Conservation (phyloP, 495 filamentous ascomycete species). For the Penicillium samsonianum region DNA sequence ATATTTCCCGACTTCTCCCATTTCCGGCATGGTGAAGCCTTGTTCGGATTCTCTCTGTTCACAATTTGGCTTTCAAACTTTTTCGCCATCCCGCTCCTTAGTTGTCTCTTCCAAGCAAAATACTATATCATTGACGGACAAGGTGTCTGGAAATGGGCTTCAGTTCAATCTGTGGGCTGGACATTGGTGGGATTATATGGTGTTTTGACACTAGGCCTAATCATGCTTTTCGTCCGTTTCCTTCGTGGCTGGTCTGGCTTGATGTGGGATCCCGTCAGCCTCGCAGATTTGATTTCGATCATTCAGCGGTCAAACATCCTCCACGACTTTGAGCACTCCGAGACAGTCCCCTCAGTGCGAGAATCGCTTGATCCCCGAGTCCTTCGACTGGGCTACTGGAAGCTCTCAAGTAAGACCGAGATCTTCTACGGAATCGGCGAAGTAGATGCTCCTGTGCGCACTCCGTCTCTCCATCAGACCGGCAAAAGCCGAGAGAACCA, state of each 20-base stretch:
- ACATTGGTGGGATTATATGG: conserved; percentile 72
- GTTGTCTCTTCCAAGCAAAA: conserved; percentile 63
- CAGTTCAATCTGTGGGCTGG: conserved; percentile 77
- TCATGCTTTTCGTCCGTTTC: conserved; percentile 55
- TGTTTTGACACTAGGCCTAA: conserved; percentile 58
- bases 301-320: conserved; percentile 78
- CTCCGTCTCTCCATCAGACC: conserved; percentile 53
- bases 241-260: conserved; percentile 63
- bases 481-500: conserved; percentile 36
- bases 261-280: conserved; percentile 79
- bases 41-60: conserved; percentile 55
- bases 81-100: conserved; percentile 65
- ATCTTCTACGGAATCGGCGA: conserved; percentile 69
- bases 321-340: conserved; percentile 64
- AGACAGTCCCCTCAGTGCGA: conserved; percentile 52
- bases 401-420: conserved; percentile 56
- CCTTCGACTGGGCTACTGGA: conserved; percentile 83
- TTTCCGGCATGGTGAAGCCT: conserved; percentile 54
- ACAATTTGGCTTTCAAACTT: conserved; percentile 63
- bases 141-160: conserved; percentile 71
- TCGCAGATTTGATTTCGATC: conserved; percentile 75
- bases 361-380: conserved; percentile 47
- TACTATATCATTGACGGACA: conserved; percentile 45
- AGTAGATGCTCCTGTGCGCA: conserved; percentile 54
- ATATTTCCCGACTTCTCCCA: conserved; percentile 60